phyloP scores from a whole-genome alignment of 176 grass and related monocot species.

The Triticum timopheevii region DNA sequence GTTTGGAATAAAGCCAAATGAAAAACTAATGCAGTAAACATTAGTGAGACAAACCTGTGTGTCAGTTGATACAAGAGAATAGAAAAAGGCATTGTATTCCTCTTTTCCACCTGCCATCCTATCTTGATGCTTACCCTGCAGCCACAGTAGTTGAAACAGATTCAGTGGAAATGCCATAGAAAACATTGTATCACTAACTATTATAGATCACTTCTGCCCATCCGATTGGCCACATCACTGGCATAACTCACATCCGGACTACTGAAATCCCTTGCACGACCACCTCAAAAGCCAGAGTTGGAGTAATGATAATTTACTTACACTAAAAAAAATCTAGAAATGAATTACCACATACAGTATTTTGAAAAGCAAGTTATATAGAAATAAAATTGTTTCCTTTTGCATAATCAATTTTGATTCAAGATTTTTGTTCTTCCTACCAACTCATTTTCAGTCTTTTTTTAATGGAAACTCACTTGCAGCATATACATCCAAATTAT shows the following conservation, averaged over 20 bases:
- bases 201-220: background rate
- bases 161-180: background rate
- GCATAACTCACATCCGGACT: conserved; percentile 8
- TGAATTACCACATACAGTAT: background rate
- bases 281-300: conserved; percentile 1
- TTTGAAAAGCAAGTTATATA: background rate
- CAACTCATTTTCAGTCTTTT: background rate
- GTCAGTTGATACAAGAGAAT: conserved; percentile 97
- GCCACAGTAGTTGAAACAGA: conserved; percentile 8
- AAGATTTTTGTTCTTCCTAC: background rate
- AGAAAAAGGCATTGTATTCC: conserved; percentile 99
- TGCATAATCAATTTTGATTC: background rate
- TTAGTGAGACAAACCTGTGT: conserved; percentile 58
- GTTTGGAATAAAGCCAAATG: background rate
- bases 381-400: background rate
- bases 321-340: background rate
- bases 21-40: background rate
- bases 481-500: background rate
- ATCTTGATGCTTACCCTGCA: conserved; percentile 89
- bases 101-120: conserved; percentile 98
- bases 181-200: background rate
- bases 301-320: background rate
- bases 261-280: background rate
- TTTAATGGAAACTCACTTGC: too few relatives aligned
- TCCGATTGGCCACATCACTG: background rate